These are phyloP conservation scores for Clitopilus passeckerianus DNA, from an alignment of 768 basidiomycete genomes.

Conservation along the genomic window DNA sequence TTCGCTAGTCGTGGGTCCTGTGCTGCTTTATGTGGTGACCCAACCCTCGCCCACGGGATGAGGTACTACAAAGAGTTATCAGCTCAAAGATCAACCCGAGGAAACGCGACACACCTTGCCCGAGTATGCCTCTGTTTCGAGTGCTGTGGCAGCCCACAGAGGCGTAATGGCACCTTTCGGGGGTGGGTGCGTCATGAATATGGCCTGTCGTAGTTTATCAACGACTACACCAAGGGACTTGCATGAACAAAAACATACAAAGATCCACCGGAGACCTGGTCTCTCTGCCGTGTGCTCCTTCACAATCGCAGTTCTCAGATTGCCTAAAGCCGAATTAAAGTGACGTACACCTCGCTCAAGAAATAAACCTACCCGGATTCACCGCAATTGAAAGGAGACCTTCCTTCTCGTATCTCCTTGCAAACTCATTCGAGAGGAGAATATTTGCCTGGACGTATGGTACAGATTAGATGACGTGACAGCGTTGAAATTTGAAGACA, in stretches of 20 bases:
- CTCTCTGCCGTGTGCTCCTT: background rate
- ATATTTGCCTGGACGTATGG: slow-evolving; percentile 29
- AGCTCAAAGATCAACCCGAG: too few relatives aligned
- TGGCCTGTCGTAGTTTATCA: background rate
- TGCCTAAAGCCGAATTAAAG: slow-evolving; percentile 12
- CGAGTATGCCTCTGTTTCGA: slow-evolving; percentile 22
- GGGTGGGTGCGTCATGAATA: slow-evolving; percentile 13
- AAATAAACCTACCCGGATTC: slow-evolving; percentile 20
- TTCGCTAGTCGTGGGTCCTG: slow-evolving; percentile 27
- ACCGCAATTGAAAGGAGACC: slow-evolving; percentile 32
- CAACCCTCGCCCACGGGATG: slow-evolving; percentile 41
- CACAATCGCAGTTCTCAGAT: slow-evolving; percentile 13
- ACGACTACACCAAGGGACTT: background rate
- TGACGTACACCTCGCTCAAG: background rate
- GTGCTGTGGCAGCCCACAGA: slow-evolving; percentile 29
- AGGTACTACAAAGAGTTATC: slow-evolving; percentile 27
- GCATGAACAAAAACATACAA: background rate
- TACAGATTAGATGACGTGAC: slow-evolving; percentile 28
- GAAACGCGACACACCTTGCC: slow-evolving; percentile 20
- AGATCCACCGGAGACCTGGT: background rate
- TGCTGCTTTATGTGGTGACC: slow-evolving; percentile 20
- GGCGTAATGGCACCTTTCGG: slow-evolving; percentile 30
- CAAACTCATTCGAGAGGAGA: slow-evolving; percentile 36
- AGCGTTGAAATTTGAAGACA: slow-evolving; percentile 11
- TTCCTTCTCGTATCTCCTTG: slow-evolving; percentile 34